Percentiles rank a stretch among this genome's conserved stretches.
These are phyloP conservation scores for Mortierella polycephala DNA, from an alignment of 371 early-diverging fungal genomes.

Conservation along the genomic window DNA sequence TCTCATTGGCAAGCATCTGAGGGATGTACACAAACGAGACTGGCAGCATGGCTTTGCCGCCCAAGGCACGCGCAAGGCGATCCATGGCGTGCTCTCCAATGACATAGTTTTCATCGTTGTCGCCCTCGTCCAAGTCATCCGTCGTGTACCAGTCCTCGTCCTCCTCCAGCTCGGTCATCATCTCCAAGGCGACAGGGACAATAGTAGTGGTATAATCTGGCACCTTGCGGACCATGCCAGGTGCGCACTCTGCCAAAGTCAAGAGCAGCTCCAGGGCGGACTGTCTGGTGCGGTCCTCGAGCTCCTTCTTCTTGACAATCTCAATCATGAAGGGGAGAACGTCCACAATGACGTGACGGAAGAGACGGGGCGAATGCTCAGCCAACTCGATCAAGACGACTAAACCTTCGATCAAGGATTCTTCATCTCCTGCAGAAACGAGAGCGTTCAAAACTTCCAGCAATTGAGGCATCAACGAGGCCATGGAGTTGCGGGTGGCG, in stretches of 20 bases:
- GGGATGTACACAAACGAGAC: conserved; percentile 91
- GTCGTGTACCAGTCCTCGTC: conserved; percentile 92
- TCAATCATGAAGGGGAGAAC: conserved; percentile 78
- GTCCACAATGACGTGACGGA: conserved; percentile 79
- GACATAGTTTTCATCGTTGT: conserved; percentile 86
- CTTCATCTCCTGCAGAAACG: conserved; percentile 70
- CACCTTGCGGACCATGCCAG: conserved; percentile 87
- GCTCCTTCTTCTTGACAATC: conserved; percentile 80
- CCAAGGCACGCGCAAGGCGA: conserved; percentile 88
- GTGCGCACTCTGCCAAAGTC: conserved; percentile 88
- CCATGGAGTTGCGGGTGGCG: conserved; percentile 65
- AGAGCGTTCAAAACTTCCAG: conserved; percentile 65
- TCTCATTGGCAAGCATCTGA: conserved; percentile 83
- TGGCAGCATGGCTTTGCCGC: conserved; percentile 91
- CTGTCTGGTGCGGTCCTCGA: conserved; percentile 81
- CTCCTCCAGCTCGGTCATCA: conserved; percentile 93
- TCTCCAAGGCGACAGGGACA: conserved; percentile 88
- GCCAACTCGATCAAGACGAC: conserved; percentile 89
- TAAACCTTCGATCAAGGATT: conserved; percentile 78
- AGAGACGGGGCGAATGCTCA: conserved; percentile 81
- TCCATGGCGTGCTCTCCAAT: conserved; percentile 97
- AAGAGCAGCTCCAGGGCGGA: conserved; percentile 90
- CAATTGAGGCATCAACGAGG: conserved; percentile 84
- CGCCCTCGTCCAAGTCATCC: conserved; percentile 89
- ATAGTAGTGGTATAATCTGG: conserved; percentile 77